A percentile compares a stretch with the other conserved stretches of the same genome.
phyloP scores from a whole-genome alignment of 768 basidiomycete genomes.

The Suillus sp. region DNA sequence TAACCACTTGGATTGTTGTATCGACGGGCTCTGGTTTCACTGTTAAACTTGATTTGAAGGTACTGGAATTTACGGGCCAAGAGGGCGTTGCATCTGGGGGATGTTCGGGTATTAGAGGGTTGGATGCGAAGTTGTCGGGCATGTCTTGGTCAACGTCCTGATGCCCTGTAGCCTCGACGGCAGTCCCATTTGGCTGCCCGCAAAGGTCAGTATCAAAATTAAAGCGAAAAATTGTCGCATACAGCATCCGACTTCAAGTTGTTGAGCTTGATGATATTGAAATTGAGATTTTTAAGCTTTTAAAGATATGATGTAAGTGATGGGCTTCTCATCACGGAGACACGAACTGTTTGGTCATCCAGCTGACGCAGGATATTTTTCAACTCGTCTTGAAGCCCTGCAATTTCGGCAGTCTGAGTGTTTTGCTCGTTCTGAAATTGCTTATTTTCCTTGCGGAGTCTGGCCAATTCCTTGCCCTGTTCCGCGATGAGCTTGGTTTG shows the following conservation, averaged over 20 bases:
- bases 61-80: background rate
- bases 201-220: background rate
- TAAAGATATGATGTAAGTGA: background rate
- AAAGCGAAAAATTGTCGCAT: background rate
- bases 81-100: background rate
- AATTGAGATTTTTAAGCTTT: background rate
- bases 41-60: too few relatives aligned
- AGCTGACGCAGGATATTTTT: constrained; percentile 3
- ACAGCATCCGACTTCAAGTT: background rate
- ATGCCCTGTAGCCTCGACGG: background rate
- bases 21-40: constrained; percentile 7
- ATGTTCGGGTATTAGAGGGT: background rate
- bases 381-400: constrained; percentile 9
- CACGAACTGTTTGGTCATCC: constrained; percentile 7
- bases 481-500: constrained; percentile 1
- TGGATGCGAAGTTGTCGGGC: background rate
- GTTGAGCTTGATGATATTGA: background rate
- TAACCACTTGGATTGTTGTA: background rate
- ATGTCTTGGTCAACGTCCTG: background rate
- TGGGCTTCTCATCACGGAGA: background rate
- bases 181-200: background rate
- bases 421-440: background rate
- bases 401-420: constrained; percentile 6
- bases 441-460: constrained; percentile 7
- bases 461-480: constrained; percentile 1